A percentile compares a stretch with the other conserved stretches of the same genome.
phyloP scores from a whole-genome alignment of 495 filamentous ascomycete species.

The Corynascus novoguineensis region DNA sequence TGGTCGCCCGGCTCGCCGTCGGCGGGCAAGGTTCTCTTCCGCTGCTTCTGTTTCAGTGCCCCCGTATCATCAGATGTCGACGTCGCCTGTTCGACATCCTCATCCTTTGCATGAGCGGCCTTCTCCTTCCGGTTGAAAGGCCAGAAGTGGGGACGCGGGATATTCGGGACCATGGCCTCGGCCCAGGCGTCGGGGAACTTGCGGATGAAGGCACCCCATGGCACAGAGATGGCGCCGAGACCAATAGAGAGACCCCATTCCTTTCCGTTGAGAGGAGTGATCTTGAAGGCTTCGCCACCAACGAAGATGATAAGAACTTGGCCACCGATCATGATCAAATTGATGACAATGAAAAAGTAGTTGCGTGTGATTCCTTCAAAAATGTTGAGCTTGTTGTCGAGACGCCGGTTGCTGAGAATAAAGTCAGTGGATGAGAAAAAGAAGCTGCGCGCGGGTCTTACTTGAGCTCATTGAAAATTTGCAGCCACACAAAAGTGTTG shows the following conservation, averaged over 20 bases:
- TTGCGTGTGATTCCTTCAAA: conserved; percentile 79
- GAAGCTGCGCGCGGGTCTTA: conserved; percentile 32
- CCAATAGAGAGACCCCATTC: conserved; percentile 75
- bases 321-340: conserved; percentile 78
- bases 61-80: neutral
- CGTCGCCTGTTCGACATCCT: neutral
- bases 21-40: neutral
- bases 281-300: conserved; percentile 65
- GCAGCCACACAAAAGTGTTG: conserved; percentile 95
- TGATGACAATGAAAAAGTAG: conserved; percentile 77
- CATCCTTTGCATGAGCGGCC: neutral
- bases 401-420: conserved; percentile 48
- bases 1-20: conserved; percentile 3
- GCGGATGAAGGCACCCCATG: conserved; percentile 63
- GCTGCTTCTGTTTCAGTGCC: neutral
- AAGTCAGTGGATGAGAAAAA: neutral
- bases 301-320: conserved; percentile 78
- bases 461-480: conserved; percentile 92
- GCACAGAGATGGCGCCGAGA: conserved; percentile 63
- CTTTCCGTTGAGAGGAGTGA: conserved; percentile 49
- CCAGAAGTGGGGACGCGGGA: conserved; percentile 17
- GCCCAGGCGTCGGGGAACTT: conserved; percentile 48
- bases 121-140: conserved; percentile 8
- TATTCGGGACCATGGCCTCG: conserved; percentile 16
- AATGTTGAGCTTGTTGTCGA: conserved; percentile 88